phyloP scores from a whole-genome alignment of 2,329 filamentous ascomycete genomes.

The Alternaria consortialis region DNA sequence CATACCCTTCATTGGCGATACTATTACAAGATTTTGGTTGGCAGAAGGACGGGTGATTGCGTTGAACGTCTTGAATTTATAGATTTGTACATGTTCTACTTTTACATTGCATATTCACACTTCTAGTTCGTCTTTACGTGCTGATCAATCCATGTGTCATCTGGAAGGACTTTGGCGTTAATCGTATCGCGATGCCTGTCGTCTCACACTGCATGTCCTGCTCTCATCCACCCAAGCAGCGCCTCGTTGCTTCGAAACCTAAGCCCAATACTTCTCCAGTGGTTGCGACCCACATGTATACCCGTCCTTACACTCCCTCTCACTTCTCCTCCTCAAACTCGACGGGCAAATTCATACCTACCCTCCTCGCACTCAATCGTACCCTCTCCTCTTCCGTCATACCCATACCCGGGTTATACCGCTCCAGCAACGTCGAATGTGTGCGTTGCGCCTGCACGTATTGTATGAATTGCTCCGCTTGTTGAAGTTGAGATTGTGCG shows the following conservation, averaged over 20 bases:
- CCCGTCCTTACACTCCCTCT: background rate
- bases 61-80: background rate
- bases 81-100: slow-evolving; percentile 8
- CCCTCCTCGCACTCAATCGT: slow-evolving; percentile 81
- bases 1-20: slow-evolving; percentile 28
- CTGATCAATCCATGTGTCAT: background rate
- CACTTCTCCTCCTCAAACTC: slow-evolving; percentile 56
- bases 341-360: slow-evolving; percentile 87
- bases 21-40: slow-evolving; percentile 2
- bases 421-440: slow-evolving; percentile 82
- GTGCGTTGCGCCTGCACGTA: slow-evolving; percentile 87
- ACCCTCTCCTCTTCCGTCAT: slow-evolving; percentile 88
- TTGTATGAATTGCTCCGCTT: slow-evolving; percentile 79
- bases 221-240: background rate
- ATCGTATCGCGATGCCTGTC: background rate
- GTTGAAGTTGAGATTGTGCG: slow-evolving; percentile 41
- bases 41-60: background rate
- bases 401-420: slow-evolving; percentile 92
- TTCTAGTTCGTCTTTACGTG: background rate
- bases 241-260: background rate
- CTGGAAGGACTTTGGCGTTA: background rate
- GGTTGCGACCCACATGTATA: too few relatives aligned
- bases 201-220: background rate
- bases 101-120: background rate
- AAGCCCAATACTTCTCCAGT: too few relatives aligned